These are phyloP conservation scores for Grammothele lineata DNA, from an alignment of 768 basidiomycete genomes.

Conservation along the genomic window DNA sequence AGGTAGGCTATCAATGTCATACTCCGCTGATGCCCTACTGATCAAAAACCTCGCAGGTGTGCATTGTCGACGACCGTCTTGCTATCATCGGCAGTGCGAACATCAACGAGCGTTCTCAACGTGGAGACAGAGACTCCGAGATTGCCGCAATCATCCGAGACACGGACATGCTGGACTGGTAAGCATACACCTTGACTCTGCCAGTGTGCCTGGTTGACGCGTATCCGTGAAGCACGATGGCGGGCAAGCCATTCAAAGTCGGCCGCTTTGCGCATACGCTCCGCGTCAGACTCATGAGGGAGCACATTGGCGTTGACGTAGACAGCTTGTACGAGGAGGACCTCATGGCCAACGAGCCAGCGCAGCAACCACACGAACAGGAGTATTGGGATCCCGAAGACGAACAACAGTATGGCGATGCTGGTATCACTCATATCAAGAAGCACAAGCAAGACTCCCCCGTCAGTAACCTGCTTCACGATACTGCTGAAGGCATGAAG, in stretches of 20 bases:
- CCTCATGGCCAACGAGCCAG: slow-evolving; percentile 49
- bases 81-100: slow-evolving; percentile 96
- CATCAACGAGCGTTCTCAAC: slow-evolving; percentile 94
- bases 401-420: slow-evolving; percentile 54
- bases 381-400: slow-evolving; percentile 70
- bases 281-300: slow-evolving; percentile 91
- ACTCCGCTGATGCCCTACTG: not conserved
- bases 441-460: slow-evolving; percentile 20
- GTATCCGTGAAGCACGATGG: slow-evolving; percentile 67
- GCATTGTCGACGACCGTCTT: slow-evolving; percentile 91
- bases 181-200: slow-evolving; percentile 20
- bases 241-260: slow-evolving; percentile 89
- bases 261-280: slow-evolving; percentile 96
- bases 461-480: slow-evolving; percentile 26
- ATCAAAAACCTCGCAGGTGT: slow-evolving; percentile 34
- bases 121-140: slow-evolving; percentile 97
- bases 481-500: slow-evolving; percentile 34
- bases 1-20: too few relatives aligned
- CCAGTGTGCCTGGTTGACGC: not conserved
- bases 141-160: slow-evolving; percentile 90
- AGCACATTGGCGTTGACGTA: slow-evolving; percentile 94
- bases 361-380: slow-evolving; percentile 46
- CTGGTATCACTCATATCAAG: slow-evolving; percentile 30
- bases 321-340: slow-evolving; percentile 82
- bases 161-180: slow-evolving; percentile 96